phyloP scores from a whole-genome alignment of 371 early-diverging fungal genomes.

The Cladochytrium tenue region DNA sequence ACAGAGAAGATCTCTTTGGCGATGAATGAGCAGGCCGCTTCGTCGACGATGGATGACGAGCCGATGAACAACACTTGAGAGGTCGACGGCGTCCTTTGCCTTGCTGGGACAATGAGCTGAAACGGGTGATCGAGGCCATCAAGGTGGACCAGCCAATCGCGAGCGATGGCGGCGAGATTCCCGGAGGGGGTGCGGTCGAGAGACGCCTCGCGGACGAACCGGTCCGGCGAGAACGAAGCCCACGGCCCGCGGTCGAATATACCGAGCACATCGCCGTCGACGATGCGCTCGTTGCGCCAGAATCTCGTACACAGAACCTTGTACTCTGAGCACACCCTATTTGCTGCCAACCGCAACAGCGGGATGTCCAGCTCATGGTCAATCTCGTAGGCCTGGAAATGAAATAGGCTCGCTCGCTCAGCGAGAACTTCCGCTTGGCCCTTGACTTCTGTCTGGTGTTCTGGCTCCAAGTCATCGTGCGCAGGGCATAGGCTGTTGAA shows the following conservation, averaged over 20 bases:
- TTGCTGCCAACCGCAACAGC: constrained; percentile 18
- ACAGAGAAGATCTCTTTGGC: constrained; percentile 27
- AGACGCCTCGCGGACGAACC: background rate
- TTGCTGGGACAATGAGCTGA: constrained; percentile 12
- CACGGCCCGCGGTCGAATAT: constrained; percentile 26
- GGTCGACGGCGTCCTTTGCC: background rate
- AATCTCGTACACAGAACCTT: constrained; percentile 41
- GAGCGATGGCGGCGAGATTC: constrained; percentile 9
- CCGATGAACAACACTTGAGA: constrained; percentile 25
- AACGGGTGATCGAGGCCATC: constrained; percentile 18
- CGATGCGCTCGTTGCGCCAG: constrained; percentile 44
- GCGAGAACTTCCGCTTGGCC: constrained; percentile 2
- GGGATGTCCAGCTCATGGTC: constrained; percentile 1
- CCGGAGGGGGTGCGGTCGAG: background rate
- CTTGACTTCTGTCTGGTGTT: too few species aligned
- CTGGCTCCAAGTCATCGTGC: constrained; percentile 29
- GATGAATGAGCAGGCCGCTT: constrained; percentile 21
- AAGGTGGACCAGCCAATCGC: constrained; percentile 12
- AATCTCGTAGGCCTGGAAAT: constrained; percentile 28
- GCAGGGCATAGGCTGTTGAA: constrained; percentile 29
- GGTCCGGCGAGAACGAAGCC: background rate
- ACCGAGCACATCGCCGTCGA: constrained; percentile 53
- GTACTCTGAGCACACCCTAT: constrained; percentile 26
- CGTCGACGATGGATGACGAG: constrained; percentile 30
- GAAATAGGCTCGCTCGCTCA: constrained; percentile 16